Percentiles rank a stretch among this genome's conserved stretches.
phyloP scores from a whole-genome alignment of 768 basidiomycete genomes.

The Calocybe indica region DNA sequence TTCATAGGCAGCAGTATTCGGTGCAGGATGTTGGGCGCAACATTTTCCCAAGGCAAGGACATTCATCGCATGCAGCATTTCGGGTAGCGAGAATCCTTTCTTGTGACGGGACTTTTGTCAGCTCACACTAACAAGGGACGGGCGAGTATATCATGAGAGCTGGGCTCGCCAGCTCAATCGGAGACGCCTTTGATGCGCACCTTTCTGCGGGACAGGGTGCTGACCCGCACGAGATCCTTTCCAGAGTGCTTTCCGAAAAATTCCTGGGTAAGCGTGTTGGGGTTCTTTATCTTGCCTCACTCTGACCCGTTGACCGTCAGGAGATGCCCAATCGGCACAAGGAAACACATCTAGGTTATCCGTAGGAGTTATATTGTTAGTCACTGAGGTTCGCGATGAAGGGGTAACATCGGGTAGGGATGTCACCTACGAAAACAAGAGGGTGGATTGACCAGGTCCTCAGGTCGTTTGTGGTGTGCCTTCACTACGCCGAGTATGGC shows the following conservation, averaged over 20 bases:
- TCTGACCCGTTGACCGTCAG: not conserved
- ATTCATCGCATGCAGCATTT: conserved; percentile 65
- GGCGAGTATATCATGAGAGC: conserved; percentile 66
- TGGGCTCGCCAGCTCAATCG: conserved; percentile 49
- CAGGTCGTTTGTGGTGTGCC: conserved; percentile 75
- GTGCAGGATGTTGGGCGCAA: conserved; percentile 75
- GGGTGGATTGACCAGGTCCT: not conserved
- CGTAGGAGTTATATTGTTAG: conserved; percentile 30
- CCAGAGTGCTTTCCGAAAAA: conserved; percentile 34
- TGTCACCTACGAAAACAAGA: not conserved
- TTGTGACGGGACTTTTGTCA: conserved; percentile 1
- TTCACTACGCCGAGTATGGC: conserved; percentile 85
- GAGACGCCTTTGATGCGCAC: conserved; percentile 31
- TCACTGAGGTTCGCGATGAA: conserved; percentile 28
- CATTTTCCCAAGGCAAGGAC: conserved; percentile 13
- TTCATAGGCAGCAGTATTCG: conserved; percentile 61
- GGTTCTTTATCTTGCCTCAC: not conserved
- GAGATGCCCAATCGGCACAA: no score
- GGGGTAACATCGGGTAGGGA: conserved; percentile 12
- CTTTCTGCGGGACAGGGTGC: conserved; percentile 19
- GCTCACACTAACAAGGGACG: conserved; percentile 35
- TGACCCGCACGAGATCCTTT: conserved; percentile 55
- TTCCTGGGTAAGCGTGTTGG: conserved; percentile 43
- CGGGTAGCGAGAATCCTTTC: conserved; percentile 31
- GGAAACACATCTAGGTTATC: not conserved